Evolutionary conservation across 352 stramenopile genomes (phyloP).

Genomic region (Phytophthora tentaculata): DNA sequence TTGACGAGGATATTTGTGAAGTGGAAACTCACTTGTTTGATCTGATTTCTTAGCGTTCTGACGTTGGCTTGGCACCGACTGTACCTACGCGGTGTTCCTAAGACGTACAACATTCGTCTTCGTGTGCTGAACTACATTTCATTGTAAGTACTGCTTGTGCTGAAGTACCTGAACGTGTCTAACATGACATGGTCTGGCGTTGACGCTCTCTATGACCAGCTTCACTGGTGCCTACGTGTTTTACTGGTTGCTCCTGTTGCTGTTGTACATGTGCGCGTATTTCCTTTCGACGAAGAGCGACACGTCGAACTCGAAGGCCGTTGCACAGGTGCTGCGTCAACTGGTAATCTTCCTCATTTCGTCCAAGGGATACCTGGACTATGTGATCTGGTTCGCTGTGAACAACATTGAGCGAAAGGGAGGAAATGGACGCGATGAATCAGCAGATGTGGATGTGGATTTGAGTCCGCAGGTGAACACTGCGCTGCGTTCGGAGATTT

Average conservation of each 20-base stretch:
- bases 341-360: conserved; percentile 86
- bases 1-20: neutral
- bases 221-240: conserved; percentile 90
- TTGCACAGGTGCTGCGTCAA: conserved; percentile 82
- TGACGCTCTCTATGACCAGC: too few species aligned
- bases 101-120: conserved; percentile 91
- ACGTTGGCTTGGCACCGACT: conserved; percentile 85
- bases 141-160: conserved; percentile 58
- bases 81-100: conserved; percentile 83
- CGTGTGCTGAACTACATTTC: conserved; percentile 91
- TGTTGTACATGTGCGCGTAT: conserved; percentile 92
- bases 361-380: conserved; percentile 87
- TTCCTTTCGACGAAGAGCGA: conserved; percentile 83
- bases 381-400: conserved; percentile 91
- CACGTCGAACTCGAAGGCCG: conserved; percentile 52
- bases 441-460: conserved; percentile 84
- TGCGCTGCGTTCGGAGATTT: conserved; percentile 87
- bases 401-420: conserved; percentile 84
- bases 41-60: conserved; percentile 54
- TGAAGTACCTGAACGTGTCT: neutral
- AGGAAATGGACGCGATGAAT: conserved; percentile 59
- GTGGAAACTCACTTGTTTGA: conserved; percentile 4
- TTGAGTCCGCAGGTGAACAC: conserved; percentile 89
- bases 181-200: too few species aligned
- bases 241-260: conserved; percentile 86